phyloP scores from a whole-genome alignment of 2,329 filamentous ascomycete genomes.

The Colletotrichum aenigma region DNA sequence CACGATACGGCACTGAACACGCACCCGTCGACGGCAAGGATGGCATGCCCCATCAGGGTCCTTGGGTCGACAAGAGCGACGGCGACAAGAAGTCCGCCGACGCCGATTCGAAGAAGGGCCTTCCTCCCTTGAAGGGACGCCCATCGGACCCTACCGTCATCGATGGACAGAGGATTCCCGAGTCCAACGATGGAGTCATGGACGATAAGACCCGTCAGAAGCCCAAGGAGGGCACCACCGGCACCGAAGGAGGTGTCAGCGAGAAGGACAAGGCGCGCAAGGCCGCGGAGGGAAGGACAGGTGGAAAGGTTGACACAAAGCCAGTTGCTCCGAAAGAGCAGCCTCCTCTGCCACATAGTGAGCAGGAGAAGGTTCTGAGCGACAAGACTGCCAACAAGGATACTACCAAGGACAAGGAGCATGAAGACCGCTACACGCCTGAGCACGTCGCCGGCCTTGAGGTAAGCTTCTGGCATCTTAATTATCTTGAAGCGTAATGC shows the following conservation, averaged over 20 bases:
- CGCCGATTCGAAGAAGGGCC: slow-evolving; percentile 38
- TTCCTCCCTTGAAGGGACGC: slow-evolving; percentile 53
- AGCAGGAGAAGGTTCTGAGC: slow-evolving; percentile 69
- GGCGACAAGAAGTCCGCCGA: slow-evolving; percentile 33
- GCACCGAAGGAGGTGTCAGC: slow-evolving; percentile 87
- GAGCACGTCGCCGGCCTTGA: slow-evolving; percentile 58
- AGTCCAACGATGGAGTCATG: slow-evolving; percentile 84
- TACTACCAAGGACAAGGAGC: slow-evolving; percentile 46
- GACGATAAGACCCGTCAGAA: slow-evolving; percentile 78
- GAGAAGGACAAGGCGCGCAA: slow-evolving; percentile 82
- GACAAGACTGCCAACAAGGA: slow-evolving; percentile 44
- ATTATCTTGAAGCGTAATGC: background rate
- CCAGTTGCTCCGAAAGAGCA: slow-evolving; percentile 86
- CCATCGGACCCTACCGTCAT: slow-evolving; percentile 56
- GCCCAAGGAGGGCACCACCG: slow-evolving; percentile 85
- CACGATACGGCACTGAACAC: slow-evolving; percentile 64
- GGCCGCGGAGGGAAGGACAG: slow-evolving; percentile 68
- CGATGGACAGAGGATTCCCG: slow-evolving; percentile 65
- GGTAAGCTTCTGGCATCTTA: slow-evolving; percentile 45
- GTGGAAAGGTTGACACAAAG: slow-evolving; percentile 71
- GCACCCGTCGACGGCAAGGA: slow-evolving; percentile 92
- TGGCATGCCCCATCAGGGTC: slow-evolving; percentile 90
- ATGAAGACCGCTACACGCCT: slow-evolving; percentile 40
- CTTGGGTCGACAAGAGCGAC: slow-evolving; percentile 61
- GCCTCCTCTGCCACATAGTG: slow-evolving; percentile 80